Evolutionary conservation across 257 asterid genomes (phyloP).

Genomic region (Mitragyna speciosa): DNA sequence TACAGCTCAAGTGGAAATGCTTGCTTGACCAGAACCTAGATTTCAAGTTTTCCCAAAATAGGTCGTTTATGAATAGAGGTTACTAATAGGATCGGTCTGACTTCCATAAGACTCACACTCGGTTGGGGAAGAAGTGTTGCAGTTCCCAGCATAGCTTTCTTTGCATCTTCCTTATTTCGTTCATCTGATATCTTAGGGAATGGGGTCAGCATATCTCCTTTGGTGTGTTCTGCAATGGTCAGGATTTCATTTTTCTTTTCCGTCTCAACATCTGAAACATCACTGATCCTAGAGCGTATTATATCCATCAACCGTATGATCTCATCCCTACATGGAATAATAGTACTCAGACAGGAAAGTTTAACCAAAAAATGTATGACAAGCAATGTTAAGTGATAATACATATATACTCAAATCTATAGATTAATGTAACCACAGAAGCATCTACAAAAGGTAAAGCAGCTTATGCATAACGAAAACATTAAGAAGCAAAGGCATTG

Average conservation of each 20-base stretch:
- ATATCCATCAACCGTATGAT: constrained; percentile 57
- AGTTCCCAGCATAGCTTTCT: constrained; percentile 35
- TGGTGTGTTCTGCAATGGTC: constrained; percentile 36
- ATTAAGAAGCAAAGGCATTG: neutral
- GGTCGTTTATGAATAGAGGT: neutral
- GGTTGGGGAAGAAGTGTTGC: constrained; percentile 35
- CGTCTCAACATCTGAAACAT: constrained; percentile 29
- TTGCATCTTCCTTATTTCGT: constrained; percentile 33
- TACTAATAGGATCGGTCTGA: neutral
- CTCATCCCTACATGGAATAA: constrained; percentile 62
- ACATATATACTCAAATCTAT: neutral
- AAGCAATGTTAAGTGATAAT: neutral
- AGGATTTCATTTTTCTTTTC: constrained; percentile 37
- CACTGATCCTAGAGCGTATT: constrained; percentile 47
- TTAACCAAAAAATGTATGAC: neutral
- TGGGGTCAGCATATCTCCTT: constrained; percentile 36
- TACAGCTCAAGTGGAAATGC: neutral
- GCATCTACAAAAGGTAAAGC: neutral
- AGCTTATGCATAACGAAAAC: constrained; percentile 1
- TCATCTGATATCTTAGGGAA: constrained; percentile 39
- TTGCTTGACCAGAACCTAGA: too few species aligned
- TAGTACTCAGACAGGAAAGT: neutral
- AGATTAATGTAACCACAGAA: neutral
- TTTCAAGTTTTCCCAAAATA: neutral
- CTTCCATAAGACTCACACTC: constrained; percentile 41